Evolutionary conservation across 148 eudicot species (phyloP), one percentile per base, ranked within the genome.

Genomic region (Arctostaphylos glauca): DNA sequence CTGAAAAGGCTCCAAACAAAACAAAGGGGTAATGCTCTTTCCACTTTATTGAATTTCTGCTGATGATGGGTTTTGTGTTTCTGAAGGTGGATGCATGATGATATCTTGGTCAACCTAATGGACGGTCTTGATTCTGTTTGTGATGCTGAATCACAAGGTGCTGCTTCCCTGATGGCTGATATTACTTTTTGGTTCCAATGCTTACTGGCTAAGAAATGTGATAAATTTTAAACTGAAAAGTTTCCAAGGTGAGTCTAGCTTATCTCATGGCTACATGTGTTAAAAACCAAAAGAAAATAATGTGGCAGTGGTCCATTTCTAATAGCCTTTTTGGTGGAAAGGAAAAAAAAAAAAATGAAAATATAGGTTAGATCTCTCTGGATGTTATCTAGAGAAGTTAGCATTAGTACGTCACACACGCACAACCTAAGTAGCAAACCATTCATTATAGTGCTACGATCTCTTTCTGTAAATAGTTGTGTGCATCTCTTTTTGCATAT

Each of bases 161-260:
- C 53, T 23, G 15, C 13, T 12, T 15, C 38, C 25, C 50, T 4
- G 74, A 19, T 56, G 44, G 43, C 12, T 8, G 18, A 13, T 10
- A 4, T 21, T 15, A 7, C 68, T 12, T 19, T 62, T 78, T 25
- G 1, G 31, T 44, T 81, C 23, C 18, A 23, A 72, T 85, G 84
- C 87, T 85, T 85, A 71, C 82, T 68, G 84, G 59, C 79, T 85
- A 85, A 85, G 87, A 52, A 85, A 85, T 25, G 5, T 53, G 7
- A 6, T 46, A 25, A 5, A 9, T 48, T 74, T 21, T 74, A 9
- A 16, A 74, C 21, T 62, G 14, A 43, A 5, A 14, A 5, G 43
- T 43, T 41, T 9, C 6, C 1, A 12, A 3, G 7, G 31, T 58
- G 78, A 3, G 78, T 1, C 15, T 44, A 23, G 15, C 16, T 4